Conservation (phyloP, 2,329 filamentous ascomycete genomes). For the Calcarisporium arbuscula region DNA sequence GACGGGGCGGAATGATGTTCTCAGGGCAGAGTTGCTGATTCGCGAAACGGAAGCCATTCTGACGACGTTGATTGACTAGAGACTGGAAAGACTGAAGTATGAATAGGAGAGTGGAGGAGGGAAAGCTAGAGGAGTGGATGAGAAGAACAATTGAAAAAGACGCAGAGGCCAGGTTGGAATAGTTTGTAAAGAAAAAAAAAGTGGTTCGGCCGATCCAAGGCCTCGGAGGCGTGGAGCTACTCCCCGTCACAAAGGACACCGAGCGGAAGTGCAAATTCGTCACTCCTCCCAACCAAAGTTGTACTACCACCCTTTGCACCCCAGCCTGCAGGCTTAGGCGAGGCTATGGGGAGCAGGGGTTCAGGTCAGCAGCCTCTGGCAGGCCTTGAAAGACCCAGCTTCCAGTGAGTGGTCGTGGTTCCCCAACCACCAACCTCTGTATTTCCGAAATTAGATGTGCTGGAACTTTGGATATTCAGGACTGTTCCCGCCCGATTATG, state of each 20-base stretch:
- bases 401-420: no score
- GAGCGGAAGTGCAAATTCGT: slow-evolving; percentile 1
- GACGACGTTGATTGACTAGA: slow-evolving; percentile 9
- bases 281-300: no score
- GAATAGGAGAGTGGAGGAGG: slow-evolving; percentile 19
- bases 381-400: no score
- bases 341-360: no score
- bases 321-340: no score
- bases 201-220: slow-evolving; percentile 13
- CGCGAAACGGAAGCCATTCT: slow-evolving; percentile 79
- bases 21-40: slow-evolving; percentile 74
- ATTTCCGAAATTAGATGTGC: no score
- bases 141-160: slow-evolving; percentile 28
- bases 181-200: slow-evolving; percentile 17
- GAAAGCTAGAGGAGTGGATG: slow-evolving; percentile 30
- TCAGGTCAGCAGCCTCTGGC: no score
- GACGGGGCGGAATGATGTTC: slow-evolving; percentile 65
- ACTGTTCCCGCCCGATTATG: no score
- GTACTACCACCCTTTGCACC: no score
- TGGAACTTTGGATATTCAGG: no score
- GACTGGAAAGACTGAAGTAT: slow-evolving; percentile 18
- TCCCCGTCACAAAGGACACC: slow-evolving; percentile 3
- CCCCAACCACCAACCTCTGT: no score
- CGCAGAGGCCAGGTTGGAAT: slow-evolving; percentile 18
- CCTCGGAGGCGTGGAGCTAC: slow-evolving; percentile 5